Percentiles rank a stretch among this genome's conserved stretches.
Evolutionary conservation across 2,329 filamentous ascomycete species (phyloP).

Genomic region (Fusarium metavorans): DNA sequence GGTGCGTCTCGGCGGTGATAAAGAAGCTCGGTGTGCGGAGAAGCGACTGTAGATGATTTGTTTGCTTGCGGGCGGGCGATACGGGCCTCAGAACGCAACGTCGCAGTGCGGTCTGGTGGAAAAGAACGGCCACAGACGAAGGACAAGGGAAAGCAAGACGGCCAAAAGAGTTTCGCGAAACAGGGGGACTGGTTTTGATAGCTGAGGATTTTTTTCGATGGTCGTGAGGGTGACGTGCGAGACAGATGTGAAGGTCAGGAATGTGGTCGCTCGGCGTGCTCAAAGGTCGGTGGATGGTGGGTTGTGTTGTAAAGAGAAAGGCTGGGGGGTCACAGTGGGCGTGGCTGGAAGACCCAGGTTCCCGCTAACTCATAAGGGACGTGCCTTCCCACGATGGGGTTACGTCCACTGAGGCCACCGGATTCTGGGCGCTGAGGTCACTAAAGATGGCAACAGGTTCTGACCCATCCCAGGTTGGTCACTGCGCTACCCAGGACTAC

Average conservation of each 20-base stretch:
- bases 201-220: slow-evolving; percentile 27
- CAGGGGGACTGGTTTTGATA: slow-evolving; percentile 26
- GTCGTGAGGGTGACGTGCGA: slow-evolving; percentile 44
- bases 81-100: slow-evolving; percentile 25
- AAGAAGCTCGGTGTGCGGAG: slow-evolving; percentile 26
- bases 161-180: slow-evolving; percentile 11
- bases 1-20: slow-evolving; percentile 14
- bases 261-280: slow-evolving; percentile 42
- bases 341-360: slow-evolving; percentile 45
- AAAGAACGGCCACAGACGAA: slow-evolving; percentile 12
- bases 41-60: slow-evolving; percentile 15
- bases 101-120: slow-evolving; percentile 2
- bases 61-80: slow-evolving; percentile 26
- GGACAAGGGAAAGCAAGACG: slow-evolving; percentile 17
- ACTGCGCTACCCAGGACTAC: slow-evolving; percentile 33
- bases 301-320: slow-evolving; percentile 45
- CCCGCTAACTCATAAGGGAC: slow-evolving; percentile 44
- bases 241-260: slow-evolving; percentile 45
- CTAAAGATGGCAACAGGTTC: slow-evolving; percentile 17
- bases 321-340: slow-evolving; percentile 45
- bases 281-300: slow-evolving; percentile 35
- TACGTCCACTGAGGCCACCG: slow-evolving; percentile 27
- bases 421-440: slow-evolving; percentile 27
- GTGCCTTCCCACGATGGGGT: slow-evolving; percentile 17
- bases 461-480: slow-evolving; percentile 20